A percentile compares a stretch with the other conserved stretches of the same genome.
Evolutionary conservation across 2,329 filamentous ascomycete species (phyloP).

Genomic region (Aspergillus latus): DNA sequence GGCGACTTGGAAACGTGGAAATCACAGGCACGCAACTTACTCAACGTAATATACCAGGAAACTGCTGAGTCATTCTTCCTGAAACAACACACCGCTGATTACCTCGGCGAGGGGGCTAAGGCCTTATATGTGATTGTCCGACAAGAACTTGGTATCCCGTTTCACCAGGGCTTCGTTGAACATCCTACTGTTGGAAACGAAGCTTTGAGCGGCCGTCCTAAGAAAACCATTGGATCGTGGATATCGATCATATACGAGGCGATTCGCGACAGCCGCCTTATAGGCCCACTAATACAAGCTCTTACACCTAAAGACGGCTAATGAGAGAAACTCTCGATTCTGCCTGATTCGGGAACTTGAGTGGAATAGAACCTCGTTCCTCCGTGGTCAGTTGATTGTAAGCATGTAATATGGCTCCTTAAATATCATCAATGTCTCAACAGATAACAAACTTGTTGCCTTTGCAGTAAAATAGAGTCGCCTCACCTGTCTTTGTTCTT

Average conservation of each 20-base stretch:
- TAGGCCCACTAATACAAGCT: constrained; percentile 10
- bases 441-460: too few species aligned
- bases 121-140: constrained; percentile 36
- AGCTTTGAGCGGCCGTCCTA: constrained; percentile 18
- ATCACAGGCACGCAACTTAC: constrained; percentile 2
- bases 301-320: not conserved
- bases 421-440: not conserved
- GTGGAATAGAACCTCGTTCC: not conserved
- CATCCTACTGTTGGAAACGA: constrained; percentile 20
- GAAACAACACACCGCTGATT: constrained; percentile 16
- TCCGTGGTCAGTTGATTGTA: not conserved
- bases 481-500: not conserved
- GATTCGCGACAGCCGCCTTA: constrained; percentile 14
- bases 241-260: constrained; percentile 19
- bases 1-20: constrained; percentile 17
- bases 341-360: not conserved
- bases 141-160: constrained; percentile 30
- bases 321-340: not conserved
- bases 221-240: constrained; percentile 29
- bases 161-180: constrained; percentile 30
- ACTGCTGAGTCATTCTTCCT: constrained; percentile 17
- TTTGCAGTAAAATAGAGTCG: not conserved
- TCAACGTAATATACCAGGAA: constrained; percentile 15
- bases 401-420: not conserved
- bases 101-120: constrained; percentile 25